Conservation (phyloP, 2,329 filamentous ascomycete genomes). For the Colletotrichum cordylinicola region DNA sequence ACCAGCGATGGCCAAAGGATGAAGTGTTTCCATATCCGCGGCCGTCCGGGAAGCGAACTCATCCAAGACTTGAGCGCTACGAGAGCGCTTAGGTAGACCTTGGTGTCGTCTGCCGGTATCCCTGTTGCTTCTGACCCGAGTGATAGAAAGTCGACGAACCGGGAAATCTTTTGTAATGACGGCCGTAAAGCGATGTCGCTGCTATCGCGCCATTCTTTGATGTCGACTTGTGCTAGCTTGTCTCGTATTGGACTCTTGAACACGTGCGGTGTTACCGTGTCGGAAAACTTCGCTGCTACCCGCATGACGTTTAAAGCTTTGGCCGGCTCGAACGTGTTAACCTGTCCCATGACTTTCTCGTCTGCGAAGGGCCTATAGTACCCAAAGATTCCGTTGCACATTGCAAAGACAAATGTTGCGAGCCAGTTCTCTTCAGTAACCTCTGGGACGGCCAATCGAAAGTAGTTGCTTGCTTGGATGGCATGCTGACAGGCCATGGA, state of each 20-base stretch:
- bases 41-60: slow-evolving; percentile 8
- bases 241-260: slow-evolving; percentile 16
- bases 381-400: slow-evolving; percentile 23
- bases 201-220: slow-evolving; percentile 10
- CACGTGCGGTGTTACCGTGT: slow-evolving; percentile 12
- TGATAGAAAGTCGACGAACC: slow-evolving; percentile 3
- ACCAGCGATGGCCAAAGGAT: slow-evolving; percentile 21
- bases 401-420: slow-evolving; percentile 16
- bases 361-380: slow-evolving; percentile 22
- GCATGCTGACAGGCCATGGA: slow-evolving; percentile 22
- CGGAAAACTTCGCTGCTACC: slow-evolving; percentile 14
- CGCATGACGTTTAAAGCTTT: slow-evolving; percentile 16
- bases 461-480: slow-evolving; percentile 23
- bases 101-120: background rate
- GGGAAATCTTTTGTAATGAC: background rate
- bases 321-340: slow-evolving; percentile 8
- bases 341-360: slow-evolving; percentile 16
- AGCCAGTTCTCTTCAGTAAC: slow-evolving; percentile 23
- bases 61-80: slow-evolving; percentile 13
- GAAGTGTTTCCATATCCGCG: slow-evolving; percentile 22
- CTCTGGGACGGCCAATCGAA: slow-evolving; percentile 16
- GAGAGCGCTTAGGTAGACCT: background rate
- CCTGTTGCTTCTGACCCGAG: slow-evolving; percentile 3
- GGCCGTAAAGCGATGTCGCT: background rate
- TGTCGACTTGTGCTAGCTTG: slow-evolving; percentile 14